Base-by-base conservation (phyloP, 108 stramenopile genomes). In the Stephanodiscus triporus region DNA sequence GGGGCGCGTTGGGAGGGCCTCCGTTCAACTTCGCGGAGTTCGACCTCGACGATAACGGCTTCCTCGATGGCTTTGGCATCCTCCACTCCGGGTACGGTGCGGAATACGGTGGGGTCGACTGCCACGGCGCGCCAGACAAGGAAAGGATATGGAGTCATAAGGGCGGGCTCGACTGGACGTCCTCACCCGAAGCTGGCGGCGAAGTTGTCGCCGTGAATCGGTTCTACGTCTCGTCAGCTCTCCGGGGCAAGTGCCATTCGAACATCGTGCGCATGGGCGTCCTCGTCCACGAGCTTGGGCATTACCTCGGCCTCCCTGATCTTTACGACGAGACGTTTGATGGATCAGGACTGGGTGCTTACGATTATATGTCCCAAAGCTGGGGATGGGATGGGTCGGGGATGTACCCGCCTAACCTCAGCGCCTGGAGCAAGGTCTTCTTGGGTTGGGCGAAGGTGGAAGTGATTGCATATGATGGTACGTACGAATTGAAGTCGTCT, bases 51-150 rank as follows among this genome's bases (percentile, higher is more conserved):
- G 38, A 60, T 0, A 70, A 81, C 49, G 80, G 80, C 5, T 17
- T 34, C 9, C 24, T 85, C 32, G 92, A 95, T 66, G 78, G 80
- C 0, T 66, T 95, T 16, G 73, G 85, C 27, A 43, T 95, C 11
- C 63, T 93, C 17, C 88, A 90, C 60, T 80, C 81, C 49, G 94
- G 94, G 27, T 90, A 90, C 72, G 86, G 85, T 9, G 91, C 92
- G 16, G 92, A 95, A 68, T 66, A 74, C 7, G 86, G 81, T 0
- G 76, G 83, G 9, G 47, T 24, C 26, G 88, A 89, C 67, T 86
- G 89, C 40, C 56, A 72, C 50, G 73, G 72, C 10, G 58, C 74
- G 6, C 19, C 63, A 2, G 43, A 54, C 43, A 54, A 63, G 54
- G 57, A 77, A 37, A 51, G 81, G 24, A 80, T 81, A 22, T 86